Evolutionary conservation across 345 rosid species (phyloP), one percentile per base, ranked within the genome.

Genomic region (Rhodamnia rubescens): DNA sequence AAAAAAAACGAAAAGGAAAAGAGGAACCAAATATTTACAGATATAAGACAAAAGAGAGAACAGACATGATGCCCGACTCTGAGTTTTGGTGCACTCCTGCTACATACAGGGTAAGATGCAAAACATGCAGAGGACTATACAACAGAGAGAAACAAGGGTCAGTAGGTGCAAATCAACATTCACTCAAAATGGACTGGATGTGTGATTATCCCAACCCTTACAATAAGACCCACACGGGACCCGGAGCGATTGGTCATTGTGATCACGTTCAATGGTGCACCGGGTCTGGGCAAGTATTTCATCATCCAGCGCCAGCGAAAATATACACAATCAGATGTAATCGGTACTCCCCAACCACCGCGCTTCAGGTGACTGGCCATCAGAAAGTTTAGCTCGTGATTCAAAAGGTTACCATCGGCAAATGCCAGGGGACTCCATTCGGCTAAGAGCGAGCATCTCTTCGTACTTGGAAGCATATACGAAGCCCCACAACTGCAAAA

Each of bases 401-500:
- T 69, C 24, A 36, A 49, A 64, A 24, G 81, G 53, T 91, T 78
- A 93, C 96, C 97, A 97, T 55, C 98, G 92, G 93, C 94, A 92
- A 55, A 96, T 93, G 74, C 99, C 98, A 16, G 96, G 93, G 84
- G 90, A 92, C 85, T 86, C 93, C 16, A 85, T 92, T 91, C 89
- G 90, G 92, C 96, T 93, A 75, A 87, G 87, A 85, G 98, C 91
- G 74, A 95, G 94, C 44, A 95, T 86, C 89, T 97, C 99, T 81
- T 97, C 99, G 2, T 94, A 97, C 88, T 92, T 94, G 49, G 99
- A 92, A 82, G 93, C 94, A 86, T 95, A 89, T 6, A 96, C 96
- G 87, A 97, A 97, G 32, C 98, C 98, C 99, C 98, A 96, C 78
- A 97, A 89, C 99, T 97, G 93, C 90, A 86, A 69, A 49, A 27